Base-by-base conservation (phyloP, 345 rosid genomes). In the Hevea brasiliensis region DNA sequence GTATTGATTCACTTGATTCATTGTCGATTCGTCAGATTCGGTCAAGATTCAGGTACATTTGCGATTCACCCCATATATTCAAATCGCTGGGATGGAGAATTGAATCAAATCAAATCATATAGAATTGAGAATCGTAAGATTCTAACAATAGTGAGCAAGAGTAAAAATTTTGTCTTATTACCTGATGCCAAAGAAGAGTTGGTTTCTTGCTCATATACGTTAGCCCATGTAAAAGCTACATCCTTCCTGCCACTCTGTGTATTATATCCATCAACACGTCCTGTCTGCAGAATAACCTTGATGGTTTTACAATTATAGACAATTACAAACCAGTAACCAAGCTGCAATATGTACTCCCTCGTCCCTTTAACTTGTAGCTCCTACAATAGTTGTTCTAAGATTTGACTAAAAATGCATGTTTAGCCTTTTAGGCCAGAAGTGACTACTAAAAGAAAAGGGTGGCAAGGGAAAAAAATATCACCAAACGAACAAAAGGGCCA, bases 211-310 rank as follows among this genome's bases (percentile, higher is more conserved):
- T 84, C 89, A 70, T 72, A 81, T 23, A 85, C 92, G 83, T 91
- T 82, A 67, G 98, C 82, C 99, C 97, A 92, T 71, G 86, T 54
- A 67, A 89, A 86, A 79, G 85, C 80, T 10, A 63, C 37, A 70
- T 91, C 98, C 79, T 85, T 92, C 78, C 79, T 77, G 24, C 64
- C 55, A 74, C 74, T 86, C 57, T 81, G 90, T 57, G 79, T 84
- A 78, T 90, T 89, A 81, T 71, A 79, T 62, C 92, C 96, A 44
- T 92, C 94, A 67, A 75, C 77, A 27, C 90, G 93, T 40, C 86
- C 99, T 84, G 84, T 88, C 92, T 90, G 87, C 70, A 67, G 20
- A 61, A 65, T 21, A 21, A 66, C 37, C 29, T 35, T 24, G 17
- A 50, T n/a, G 7, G 9, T 66, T 21, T 26, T 21, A 59, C 27